A percentile compares a stretch with the other conserved stretches of the same genome.
Evolutionary conservation across 2,329 filamentous ascomycete species (phyloP).

Genomic region (Penicillium capsulatum): DNA sequence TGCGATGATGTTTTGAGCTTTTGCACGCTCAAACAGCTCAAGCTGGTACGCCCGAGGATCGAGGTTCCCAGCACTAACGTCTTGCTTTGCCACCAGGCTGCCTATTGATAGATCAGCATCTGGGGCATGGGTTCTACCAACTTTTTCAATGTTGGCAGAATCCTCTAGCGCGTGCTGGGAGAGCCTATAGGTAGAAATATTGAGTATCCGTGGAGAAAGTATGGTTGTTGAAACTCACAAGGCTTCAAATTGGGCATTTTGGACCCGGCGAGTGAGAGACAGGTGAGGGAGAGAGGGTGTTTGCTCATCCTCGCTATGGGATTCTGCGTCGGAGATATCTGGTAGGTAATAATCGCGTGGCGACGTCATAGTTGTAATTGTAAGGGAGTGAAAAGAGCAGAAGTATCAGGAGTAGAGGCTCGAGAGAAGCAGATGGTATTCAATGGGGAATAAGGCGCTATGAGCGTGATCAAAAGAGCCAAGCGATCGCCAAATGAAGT

Average conservation of each 20-base stretch:
- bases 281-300: constrained; percentile 14
- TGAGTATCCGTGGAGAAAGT: constrained; percentile 1
- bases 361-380: constrained; percentile 3
- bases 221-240: constrained; percentile 33
- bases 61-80: constrained; percentile 59
- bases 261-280: constrained; percentile 48
- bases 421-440: no score
- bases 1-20: constrained; percentile 79
- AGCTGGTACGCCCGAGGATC: constrained; percentile 85
- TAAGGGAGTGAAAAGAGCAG: neutral
- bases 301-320: constrained; percentile 29
- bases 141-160: neutral
- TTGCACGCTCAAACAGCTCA: constrained; percentile 85
- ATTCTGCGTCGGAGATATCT: constrained; percentile 23
- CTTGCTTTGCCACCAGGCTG: constrained; percentile 52
- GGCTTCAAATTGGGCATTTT: constrained; percentile 50
- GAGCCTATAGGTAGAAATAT: constrained; percentile 26
- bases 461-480: no score
- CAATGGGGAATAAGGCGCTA: no score
- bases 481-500: no score
- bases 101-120: constrained; percentile 52
- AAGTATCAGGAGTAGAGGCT: no score
- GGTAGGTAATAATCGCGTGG: neutral
- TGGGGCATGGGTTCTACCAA: constrained; percentile 22
- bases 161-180: constrained; percentile 42